These are phyloP conservation scores for Dittrichia graveolens DNA, from an alignment of 129 eudicot species.

Conservation along the genomic window DNA sequence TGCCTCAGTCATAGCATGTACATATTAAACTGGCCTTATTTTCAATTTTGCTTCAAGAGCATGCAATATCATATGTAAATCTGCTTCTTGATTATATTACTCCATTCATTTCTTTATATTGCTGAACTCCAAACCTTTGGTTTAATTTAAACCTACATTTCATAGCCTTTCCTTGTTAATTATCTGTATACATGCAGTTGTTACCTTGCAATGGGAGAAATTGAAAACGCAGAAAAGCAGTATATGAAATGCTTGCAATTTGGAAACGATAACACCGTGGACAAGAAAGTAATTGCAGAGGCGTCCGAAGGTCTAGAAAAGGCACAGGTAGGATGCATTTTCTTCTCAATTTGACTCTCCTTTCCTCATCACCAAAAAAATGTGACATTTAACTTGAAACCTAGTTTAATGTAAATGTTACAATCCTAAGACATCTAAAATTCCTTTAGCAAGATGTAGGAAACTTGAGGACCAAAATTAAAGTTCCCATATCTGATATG, in stretches of 20 bases:
- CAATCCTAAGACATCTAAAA: not conserved
- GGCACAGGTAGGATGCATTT: conserved; percentile 56
- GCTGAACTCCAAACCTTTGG: not conserved
- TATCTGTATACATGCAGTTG: conserved; percentile 48
- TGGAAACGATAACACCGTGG: conserved; percentile 51
- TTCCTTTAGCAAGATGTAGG: not conserved
- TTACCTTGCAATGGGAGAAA: conserved; percentile 88
- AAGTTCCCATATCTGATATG: not conserved
- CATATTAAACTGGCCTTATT: too few relatives aligned
- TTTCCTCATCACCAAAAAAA: not conserved
- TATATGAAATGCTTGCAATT: conserved; percentile 68
- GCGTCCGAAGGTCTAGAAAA: conserved; percentile 91
- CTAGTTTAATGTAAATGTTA: not conserved
- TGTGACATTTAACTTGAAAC: not conserved
- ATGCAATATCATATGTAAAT: not conserved
- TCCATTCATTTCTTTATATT: not conserved
- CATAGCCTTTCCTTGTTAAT: not conserved
- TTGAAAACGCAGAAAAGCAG: conserved; percentile 67
- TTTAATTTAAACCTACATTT: not conserved
- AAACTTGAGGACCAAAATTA: not conserved
- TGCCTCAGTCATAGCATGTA: too few relatives aligned
- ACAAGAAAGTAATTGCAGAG: conserved; percentile 65
- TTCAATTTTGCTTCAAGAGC: too few relatives aligned
- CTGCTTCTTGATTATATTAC: not conserved
- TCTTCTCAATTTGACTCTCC: not conserved